These are phyloP conservation scores for Dissoconium aciculare DNA, from an alignment of 2,329 filamentous ascomycete genomes.

Conservation along the genomic window DNA sequence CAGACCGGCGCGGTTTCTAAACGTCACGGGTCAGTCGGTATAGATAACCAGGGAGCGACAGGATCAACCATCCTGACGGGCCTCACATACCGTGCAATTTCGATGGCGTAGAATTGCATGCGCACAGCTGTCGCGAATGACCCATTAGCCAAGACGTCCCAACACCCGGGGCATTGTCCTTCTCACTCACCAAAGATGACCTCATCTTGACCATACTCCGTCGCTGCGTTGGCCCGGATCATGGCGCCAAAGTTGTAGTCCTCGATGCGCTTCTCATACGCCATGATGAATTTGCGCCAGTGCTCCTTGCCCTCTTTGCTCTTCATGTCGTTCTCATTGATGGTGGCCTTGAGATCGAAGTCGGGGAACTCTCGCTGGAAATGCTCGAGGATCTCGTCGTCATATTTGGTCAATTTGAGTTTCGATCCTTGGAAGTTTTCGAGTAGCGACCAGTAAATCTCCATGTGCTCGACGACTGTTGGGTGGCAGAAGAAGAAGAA, in stretches of 20 bases:
- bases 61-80: conserved; percentile 1
- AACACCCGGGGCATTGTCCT: too few species aligned
- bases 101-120: conserved; percentile 74
- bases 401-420: conserved; percentile 79
- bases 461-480: conserved; percentile 85
- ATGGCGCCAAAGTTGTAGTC: conserved; percentile 98
- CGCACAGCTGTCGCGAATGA: conserved; percentile 42
- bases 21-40: too few species aligned
- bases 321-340: conserved; percentile 94
- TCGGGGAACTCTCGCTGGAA: conserved; percentile 82
- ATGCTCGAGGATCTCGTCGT: conserved; percentile 87
- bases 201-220: conserved; percentile 73
- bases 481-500: too few species aligned
- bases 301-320: conserved; percentile 85
- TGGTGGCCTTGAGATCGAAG: conserved; percentile 64
- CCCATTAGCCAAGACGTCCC: conserved; percentile 3
- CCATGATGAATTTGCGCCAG: conserved; percentile 89
- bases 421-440: conserved; percentile 79
- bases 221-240: conserved; percentile 60
- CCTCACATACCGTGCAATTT: conserved; percentile 48
- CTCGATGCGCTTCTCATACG: conserved; percentile 85
- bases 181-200: conserved; percentile 68
- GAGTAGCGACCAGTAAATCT: conserved; percentile 93
- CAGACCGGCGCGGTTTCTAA: conserved; percentile 64
- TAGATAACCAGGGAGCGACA: conserved; percentile 3